Evolutionary conservation across 2,329 filamentous ascomycete genomes (phyloP), one percentile per base, ranked within the genome.

Genomic region (Acrodontium crateriforme): DNA sequence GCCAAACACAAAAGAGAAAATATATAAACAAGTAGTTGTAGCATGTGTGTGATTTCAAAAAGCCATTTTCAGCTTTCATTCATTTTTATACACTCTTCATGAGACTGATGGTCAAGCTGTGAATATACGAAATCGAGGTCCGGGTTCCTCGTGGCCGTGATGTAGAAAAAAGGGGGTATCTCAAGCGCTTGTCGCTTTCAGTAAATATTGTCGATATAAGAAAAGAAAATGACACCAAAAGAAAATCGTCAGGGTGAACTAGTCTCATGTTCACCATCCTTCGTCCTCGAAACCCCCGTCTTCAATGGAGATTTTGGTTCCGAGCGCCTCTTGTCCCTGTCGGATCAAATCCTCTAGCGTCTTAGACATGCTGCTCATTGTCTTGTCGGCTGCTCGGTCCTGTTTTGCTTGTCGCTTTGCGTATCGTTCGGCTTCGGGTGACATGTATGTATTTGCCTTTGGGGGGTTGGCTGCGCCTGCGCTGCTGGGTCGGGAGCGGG

Each of bases 321-420:
- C 85, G 11, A 98, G 57, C 2, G 89, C 89, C 52, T 89, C 78
- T 42, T 78, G 78, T 1, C 85, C 89, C 54, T 95, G 78, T 2
- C 75, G 67, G 30, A 98, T 91, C 78, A 98, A 83, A 18, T 76
- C 78, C 47, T 79, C 71, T 25, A 95, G 60, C 42, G 79, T 73
- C 25, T 71, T 66, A 49, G 89, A 91, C 54, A 95, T 74, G 15
- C 77, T 71, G 26, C 73, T 74, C 42, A 95, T 78, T 28, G 78
- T 74, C 23, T 75, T 71, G 42, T 95, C 84, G 6, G 80, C 70
- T 42, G 85, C 76, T 24, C 74, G 65, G 44, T 93, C 83, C 32
- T 80, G 78, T 27, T 71, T 70, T 14, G 74, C 64, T 39, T 77
- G 70, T 46, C 72, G 69, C n/a, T 74, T 74, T 5, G 82, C 74